These are phyloP conservation scores for Populus hybrid DNA, from an alignment of 441 rosid genomes.

Conservation along the genomic window DNA sequence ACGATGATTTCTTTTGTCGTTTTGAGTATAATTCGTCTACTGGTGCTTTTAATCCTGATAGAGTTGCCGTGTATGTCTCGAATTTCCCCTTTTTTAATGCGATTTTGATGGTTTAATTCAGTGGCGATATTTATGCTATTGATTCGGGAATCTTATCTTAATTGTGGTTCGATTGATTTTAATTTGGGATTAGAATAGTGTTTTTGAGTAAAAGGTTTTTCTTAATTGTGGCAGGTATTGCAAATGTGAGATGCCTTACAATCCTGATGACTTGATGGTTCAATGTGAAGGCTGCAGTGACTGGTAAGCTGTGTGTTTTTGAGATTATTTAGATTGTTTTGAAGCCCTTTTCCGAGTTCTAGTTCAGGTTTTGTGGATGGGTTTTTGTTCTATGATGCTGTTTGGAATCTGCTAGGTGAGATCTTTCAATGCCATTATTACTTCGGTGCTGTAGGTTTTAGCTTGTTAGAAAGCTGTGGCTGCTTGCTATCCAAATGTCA, in stretches of 20 bases:
- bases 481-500: background rate
- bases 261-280: conserved; percentile 47
- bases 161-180: background rate
- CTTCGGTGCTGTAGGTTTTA: background rate
- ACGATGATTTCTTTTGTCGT: conserved; percentile 95
- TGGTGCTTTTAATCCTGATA: conserved; percentile 87
- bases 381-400: background rate
- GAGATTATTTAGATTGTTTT: background rate
- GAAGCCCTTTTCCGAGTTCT: background rate
- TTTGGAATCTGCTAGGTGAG: background rate
- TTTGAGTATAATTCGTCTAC: conserved; percentile 87
- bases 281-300: conserved; percentile 44
- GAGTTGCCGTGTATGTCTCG: conserved; percentile 84
- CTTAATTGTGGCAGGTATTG: conserved; percentile 30
- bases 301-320: conserved; percentile 41
- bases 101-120: background rate
- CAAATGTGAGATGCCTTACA: conserved; percentile 52
- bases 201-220: no score
- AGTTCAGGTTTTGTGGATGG: background rate
- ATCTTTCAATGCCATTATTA: background rate
- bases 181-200: background rate
- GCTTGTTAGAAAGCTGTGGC: background rate
- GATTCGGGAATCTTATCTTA: background rate
- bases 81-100: background rate
- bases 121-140: background rate